Evolutionary conservation across 2,329 filamentous ascomycete genomes (phyloP).

Genomic region (Cryphonectria parasitica): DNA sequence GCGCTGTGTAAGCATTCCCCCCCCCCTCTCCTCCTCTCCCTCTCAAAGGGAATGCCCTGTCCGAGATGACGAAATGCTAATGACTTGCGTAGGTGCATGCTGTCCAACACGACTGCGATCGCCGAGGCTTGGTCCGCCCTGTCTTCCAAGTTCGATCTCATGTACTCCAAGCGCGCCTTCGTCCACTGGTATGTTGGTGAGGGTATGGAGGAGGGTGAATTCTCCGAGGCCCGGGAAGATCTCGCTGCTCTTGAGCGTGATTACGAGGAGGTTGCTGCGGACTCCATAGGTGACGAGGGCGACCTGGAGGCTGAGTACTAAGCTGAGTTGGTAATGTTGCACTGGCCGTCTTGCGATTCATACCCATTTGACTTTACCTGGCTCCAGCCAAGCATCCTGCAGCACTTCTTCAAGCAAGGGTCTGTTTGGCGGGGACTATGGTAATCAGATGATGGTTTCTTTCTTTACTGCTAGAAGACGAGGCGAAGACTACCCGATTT

Average conservation of each 20-base stretch:
- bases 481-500: slow-evolving; percentile 28
- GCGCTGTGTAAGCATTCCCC: slow-evolving; percentile 78
- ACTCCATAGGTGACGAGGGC: slow-evolving; percentile 88
- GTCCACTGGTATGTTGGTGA: slow-evolving; percentile 99
- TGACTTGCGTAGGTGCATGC: slow-evolving; percentile 74
- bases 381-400: slow-evolving; percentile 18
- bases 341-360: slow-evolving; percentile 23
- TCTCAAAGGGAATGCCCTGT: no score
- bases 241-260: slow-evolving; percentile 96
- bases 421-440: slow-evolving; percentile 19
- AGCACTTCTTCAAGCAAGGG: slow-evolving; percentile 4
- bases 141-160: slow-evolving; percentile 98
- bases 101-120: slow-evolving; percentile 98
- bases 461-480: slow-evolving; percentile 27
- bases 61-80: neutral
- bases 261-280: slow-evolving; percentile 97
- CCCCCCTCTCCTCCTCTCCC: neutral
- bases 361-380: slow-evolving; percentile 28
- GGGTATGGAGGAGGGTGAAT: slow-evolving; percentile 99
- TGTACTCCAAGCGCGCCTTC: slow-evolving; percentile 99
- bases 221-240: slow-evolving; percentile 98
- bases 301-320: slow-evolving; percentile 92
- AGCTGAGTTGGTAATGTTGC: slow-evolving; percentile 31
- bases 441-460: slow-evolving; percentile 26
- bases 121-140: slow-evolving; percentile 97